Base-by-base conservation (phyloP, 371 early-diverging fungal species). In the Sporodiniella umbellata region DNA sequence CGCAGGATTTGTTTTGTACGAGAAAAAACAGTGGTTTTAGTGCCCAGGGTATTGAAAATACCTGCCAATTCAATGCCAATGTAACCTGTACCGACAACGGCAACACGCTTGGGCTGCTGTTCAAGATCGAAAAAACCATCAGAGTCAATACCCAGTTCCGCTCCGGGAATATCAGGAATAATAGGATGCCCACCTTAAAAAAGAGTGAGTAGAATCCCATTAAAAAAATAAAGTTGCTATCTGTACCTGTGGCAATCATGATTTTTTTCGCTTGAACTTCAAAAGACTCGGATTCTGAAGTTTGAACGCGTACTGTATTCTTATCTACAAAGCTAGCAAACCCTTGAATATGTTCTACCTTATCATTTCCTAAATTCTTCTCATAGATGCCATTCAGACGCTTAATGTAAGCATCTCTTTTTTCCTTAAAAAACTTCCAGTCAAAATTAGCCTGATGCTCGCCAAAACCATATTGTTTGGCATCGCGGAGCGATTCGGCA, bases 41-140 rank as follows among this genome's bases (percentile, higher is more conserved):
- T 73, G 15, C 98, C 98, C 37, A 95, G 76, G 26, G 88, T 70
- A 47, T 89, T 77, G 70, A 99, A 93, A 51, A 99, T 90, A 33
- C 96, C 96, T 3, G 98, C 96, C 19, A 98, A 78, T 68, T 99
- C 99, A 39, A 98, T 75, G 45, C 94, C 98, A 69, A 99, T 99
- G 70, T 99, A 81, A 2, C 93, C 93, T 8, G 90, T 82, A 40
- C 89, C 94, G 25, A 93, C 81, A 21, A 93, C 92, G 15, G 92
- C 87, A 11, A 96, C 94, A 55, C 88, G 85, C 72, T 93, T 89
- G 44, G 99, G 99, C 67, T 93, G 85, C 23, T 83, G 51, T 56
- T 89, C 87, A 42, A 99, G 79, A 39, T 92, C 91, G 69, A 99
- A 99, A 75, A 99, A 99, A 14, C 93, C 94, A 71, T 99, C 99